Conservation (phyloP, 192 early-diverging fungal genomes). For the Backusella morwellensis region DNA sequence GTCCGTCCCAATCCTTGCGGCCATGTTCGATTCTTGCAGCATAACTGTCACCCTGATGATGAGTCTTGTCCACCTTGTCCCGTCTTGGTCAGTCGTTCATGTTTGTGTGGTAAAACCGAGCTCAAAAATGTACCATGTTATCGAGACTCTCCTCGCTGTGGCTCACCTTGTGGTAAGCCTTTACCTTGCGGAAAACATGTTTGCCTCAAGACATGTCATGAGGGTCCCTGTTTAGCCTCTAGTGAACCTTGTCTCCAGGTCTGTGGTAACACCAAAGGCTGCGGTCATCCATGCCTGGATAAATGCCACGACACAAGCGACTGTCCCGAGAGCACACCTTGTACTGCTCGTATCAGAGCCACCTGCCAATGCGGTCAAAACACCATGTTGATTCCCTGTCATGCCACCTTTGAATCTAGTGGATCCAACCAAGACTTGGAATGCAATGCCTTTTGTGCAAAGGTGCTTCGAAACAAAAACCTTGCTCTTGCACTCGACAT, state of each 20-base stretch:
- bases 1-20: constrained; percentile 69
- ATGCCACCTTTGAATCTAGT: constrained; percentile 47
- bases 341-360: constrained; percentile 55
- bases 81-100: constrained; percentile 67
- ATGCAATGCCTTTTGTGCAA: constrained; percentile 84
- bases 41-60: constrained; percentile 84
- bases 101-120: constrained; percentile 77
- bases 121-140: constrained; percentile 84
- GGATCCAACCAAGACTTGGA: constrained; percentile 49
- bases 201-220: constrained; percentile 84
- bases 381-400: constrained; percentile 61
- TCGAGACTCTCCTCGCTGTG: constrained; percentile 68
- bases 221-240: constrained; percentile 63
- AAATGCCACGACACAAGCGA: constrained; percentile 71
- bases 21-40: constrained; percentile 65
- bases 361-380: constrained; percentile 77
- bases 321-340: constrained; percentile 77
- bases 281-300: constrained; percentile 77
- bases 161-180: constrained; percentile 55
- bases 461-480: constrained; percentile 74
- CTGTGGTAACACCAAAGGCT: constrained; percentile 78
- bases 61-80: constrained; percentile 90
- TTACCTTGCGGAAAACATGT: constrained; percentile 70
- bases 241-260: constrained; percentile 59
- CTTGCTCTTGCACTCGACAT: constrained; percentile 80